Percentiles rank a stretch among this genome's conserved stretches.
These are phyloP conservation scores for Pisolithus thermaeus DNA, from an alignment of 1,284 basidiomycete species.

Conservation along the genomic window DNA sequence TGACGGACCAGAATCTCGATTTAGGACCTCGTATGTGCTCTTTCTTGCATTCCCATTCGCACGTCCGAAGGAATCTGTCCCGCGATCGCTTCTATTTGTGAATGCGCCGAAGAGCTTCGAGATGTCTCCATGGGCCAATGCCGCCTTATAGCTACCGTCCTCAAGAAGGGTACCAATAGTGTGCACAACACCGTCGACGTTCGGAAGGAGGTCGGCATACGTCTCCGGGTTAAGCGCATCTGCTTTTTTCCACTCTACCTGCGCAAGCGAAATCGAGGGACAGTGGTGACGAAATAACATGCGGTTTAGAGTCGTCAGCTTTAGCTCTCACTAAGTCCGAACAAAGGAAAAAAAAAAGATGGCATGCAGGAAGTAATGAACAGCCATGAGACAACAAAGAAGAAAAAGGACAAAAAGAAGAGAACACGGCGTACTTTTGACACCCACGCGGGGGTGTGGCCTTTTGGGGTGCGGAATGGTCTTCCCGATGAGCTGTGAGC, in stretches of 20 bases:
- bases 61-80: conserved; percentile 55
- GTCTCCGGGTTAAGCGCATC: conserved; percentile 74
- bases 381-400: conserved; percentile 4
- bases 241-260: conserved; percentile 82
- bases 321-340: conserved; percentile 1
- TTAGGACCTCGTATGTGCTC: conserved; percentile 69
- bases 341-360: conserved; percentile 2
- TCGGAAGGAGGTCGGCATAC: conserved; percentile 65
- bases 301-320: background rate
- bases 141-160: conserved; percentile 74
- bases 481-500: conserved; percentile 71
- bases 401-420: background rate
- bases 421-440: conserved; percentile 45
- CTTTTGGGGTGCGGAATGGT: conserved; percentile 83
- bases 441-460: conserved; percentile 86
- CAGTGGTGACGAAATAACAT: background rate
- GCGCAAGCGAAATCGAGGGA: conserved; percentile 9
- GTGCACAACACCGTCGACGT: conserved; percentile 79
- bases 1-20: conserved; percentile 82
- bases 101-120: conserved; percentile 48
- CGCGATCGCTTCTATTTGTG: conserved; percentile 27
- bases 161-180: conserved; percentile 93
- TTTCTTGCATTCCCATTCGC: conserved; percentile 32
- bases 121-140: conserved; percentile 54
- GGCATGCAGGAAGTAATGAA: background rate